A percentile compares a stretch with the other conserved stretches of the same genome.
Evolutionary conservation across 2,329 filamentous ascomycete species (phyloP).

Genomic region (Colletotrichum caudatum): DNA sequence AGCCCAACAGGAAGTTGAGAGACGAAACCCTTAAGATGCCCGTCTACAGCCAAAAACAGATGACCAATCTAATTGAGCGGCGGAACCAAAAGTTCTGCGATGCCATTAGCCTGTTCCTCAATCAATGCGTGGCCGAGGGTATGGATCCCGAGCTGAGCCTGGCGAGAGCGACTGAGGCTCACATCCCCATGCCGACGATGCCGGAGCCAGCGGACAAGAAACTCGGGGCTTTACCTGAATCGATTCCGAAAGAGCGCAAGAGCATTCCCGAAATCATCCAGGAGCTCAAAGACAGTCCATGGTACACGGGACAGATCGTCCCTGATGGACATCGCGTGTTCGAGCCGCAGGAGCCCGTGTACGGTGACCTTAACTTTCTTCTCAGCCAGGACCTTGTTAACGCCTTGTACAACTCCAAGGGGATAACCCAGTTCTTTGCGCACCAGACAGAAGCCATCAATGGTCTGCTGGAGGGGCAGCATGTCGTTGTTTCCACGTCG

Average conservation of each 20-base stretch:
- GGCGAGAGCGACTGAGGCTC: conserved; percentile 66
- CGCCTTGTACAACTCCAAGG: conserved; percentile 90
- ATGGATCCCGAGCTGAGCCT: conserved; percentile 77
- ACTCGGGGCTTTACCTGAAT: conserved; percentile 68
- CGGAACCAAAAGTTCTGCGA: conserved; percentile 85
- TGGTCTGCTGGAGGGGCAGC: conserved; percentile 80
- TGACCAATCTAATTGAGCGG: conserved; percentile 89
- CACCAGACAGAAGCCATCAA: conserved; percentile 97
- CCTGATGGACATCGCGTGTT: conserved; percentile 93
- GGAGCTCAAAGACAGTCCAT: conserved; percentile 83
- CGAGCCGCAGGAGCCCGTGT: conserved; percentile 83
- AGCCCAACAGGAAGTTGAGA: conserved; percentile 74
- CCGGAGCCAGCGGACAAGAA: conserved; percentile 52
- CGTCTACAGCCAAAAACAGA: conserved; percentile 91
- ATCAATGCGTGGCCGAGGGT: conserved; percentile 73
- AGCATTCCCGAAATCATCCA: conserved; percentile 85
- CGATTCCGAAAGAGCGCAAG: conserved; percentile 84
- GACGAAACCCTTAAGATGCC: conserved; percentile 91
- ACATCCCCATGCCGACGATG: conserved; percentile 71
- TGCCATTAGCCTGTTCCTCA: conserved; percentile 82
- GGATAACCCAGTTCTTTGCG: conserved; percentile 86
- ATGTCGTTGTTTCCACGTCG: conserved; percentile 94
- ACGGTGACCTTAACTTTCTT: conserved; percentile 85
- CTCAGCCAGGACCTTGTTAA: conserved; percentile 95
- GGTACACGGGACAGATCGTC: conserved; percentile 94